Conservation (phyloP, 495 filamentous ascomycete genomes). For the Parathielavia hyrcaniae region DNA sequence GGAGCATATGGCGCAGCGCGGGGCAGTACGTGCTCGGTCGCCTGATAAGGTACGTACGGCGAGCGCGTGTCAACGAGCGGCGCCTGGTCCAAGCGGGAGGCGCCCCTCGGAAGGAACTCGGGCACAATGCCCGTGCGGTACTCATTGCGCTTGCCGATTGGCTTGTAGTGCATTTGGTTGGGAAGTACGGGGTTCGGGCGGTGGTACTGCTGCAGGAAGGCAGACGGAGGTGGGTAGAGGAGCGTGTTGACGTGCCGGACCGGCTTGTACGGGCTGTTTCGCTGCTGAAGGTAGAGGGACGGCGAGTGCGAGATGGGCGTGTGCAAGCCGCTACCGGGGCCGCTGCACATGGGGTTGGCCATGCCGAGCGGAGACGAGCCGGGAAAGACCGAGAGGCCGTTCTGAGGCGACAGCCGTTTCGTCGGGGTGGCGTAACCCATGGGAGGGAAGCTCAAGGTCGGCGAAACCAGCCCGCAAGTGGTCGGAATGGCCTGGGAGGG, state of each 20-base stretch:
- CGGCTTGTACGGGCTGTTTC: conserved; percentile 82
- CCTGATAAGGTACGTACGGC: neutral
- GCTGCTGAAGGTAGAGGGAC: conserved; percentile 55
- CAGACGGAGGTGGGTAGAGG: conserved; percentile 78
- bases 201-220: conserved; percentile 67
- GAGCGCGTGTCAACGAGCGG: neutral
- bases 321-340: conserved; percentile 39
- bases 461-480: conserved; percentile 31
- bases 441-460: conserved; percentile 25
- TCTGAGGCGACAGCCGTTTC: conserved; percentile 36
- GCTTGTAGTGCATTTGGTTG: conserved; percentile 94
- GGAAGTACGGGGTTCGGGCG: conserved; percentile 44
- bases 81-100: neutral
- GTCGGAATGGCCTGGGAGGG: conserved; percentile 28
- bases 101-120: conserved; percentile 42
- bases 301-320: conserved; percentile 52
- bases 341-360: conserved; percentile 21
- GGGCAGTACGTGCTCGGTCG: conserved; percentile 18
- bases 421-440: conserved; percentile 39
- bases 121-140: conserved; percentile 77
- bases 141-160: conserved; percentile 72
- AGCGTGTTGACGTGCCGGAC: conserved; percentile 83
- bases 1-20: conserved; percentile 8
- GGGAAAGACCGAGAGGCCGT: conserved; percentile 29
- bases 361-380: conserved; percentile 47